These are phyloP conservation scores for Lippia alba DNA, from an alignment of 305 asterid genomes.

Conservation along the genomic window DNA sequence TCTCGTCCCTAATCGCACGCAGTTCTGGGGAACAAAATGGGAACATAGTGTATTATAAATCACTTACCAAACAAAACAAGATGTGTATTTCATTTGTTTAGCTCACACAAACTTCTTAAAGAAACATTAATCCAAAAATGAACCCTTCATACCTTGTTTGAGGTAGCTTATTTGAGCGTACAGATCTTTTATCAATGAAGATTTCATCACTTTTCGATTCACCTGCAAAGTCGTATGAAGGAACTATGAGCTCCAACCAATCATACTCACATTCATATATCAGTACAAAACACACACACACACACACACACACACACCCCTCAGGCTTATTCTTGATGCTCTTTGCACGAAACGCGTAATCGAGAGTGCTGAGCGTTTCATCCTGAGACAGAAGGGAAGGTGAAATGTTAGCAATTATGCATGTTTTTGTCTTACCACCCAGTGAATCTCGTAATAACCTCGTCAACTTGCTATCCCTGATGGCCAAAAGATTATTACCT, in stretches of 20 bases:
- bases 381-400: slow-evolving; percentile 90
- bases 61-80: not conserved
- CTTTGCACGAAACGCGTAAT: slow-evolving; percentile 98
- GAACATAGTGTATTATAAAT: not conserved
- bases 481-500: slow-evolving; percentile 8
- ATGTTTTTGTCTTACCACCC: slow-evolving; percentile 99
- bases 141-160: slow-evolving; percentile 73
- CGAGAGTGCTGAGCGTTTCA: slow-evolving; percentile 98
- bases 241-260: not conserved
- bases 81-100: slow-evolving; percentile 14
- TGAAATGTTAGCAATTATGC: slow-evolving; percentile 93
- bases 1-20: slow-evolving; percentile 97
- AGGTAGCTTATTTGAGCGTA: slow-evolving; percentile 92
- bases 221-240: slow-evolving; percentile 49
- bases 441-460: slow-evolving; percentile 95
- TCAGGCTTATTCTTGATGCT: slow-evolving; percentile 99
- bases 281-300: slow-evolving; percentile 22
- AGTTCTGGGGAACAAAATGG: slow-evolving; percentile 31
- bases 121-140: not conserved
- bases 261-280: not conserved
- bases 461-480: slow-evolving; percentile 98
- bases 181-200: slow-evolving; percentile 90
- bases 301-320: slow-evolving; percentile 64
- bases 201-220: slow-evolving; percentile 99
- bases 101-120: not conserved